Conservation (phyloP, 176 grass and related monocot genomes). For the Juncus inflexus region DNA sequence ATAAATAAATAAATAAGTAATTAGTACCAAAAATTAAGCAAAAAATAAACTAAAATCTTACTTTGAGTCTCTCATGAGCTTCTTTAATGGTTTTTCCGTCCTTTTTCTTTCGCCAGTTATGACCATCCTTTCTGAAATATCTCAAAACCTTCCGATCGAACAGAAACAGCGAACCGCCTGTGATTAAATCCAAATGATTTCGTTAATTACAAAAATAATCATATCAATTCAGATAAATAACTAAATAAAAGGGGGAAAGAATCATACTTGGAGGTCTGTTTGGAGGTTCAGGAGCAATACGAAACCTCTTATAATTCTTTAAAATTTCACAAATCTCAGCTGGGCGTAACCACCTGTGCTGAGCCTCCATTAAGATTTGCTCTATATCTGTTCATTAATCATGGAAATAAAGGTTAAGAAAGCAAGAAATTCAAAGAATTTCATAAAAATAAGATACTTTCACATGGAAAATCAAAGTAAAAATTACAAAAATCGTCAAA, state of each 20-base stretch:
- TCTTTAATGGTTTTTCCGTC: slow-evolving; percentile 94
- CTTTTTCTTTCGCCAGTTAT: slow-evolving; percentile 96
- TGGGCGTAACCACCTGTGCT: slow-evolving; percentile 79
- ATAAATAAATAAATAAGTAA: slow-evolving; percentile 31
- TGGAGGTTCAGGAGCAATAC: slow-evolving; percentile 76
- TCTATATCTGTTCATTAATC: slow-evolving; percentile 63
- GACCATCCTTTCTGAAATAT: slow-evolving; percentile 91
- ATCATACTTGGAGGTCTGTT: slow-evolving; percentile 79
- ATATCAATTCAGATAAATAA: no score
- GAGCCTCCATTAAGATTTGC: slow-evolving; percentile 85
- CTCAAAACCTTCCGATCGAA: slow-evolving; percentile 96
- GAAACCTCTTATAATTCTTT: slow-evolving; percentile 72
- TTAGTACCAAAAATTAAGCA: slow-evolving; percentile 3
- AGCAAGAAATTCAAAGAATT: no score
- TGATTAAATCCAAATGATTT: slow-evolving; percentile 21
- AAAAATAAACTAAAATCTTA: slow-evolving; percentile 30
- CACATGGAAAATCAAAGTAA: slow-evolving; percentile 31
- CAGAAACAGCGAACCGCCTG: slow-evolving; percentile 95
- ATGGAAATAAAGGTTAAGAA: not conserved
- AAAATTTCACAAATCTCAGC: slow-evolving; percentile 98
- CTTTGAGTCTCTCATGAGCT: slow-evolving; percentile 97
- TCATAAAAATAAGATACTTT: slow-evolving; percentile 2
- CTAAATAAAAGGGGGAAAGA: slow-evolving; percentile 1
- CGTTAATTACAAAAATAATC: slow-evolving; percentile 7
- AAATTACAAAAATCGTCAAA: not conserved